phyloP scores from a whole-genome alignment of 2,329 filamentous ascomycete genomes.

The Zasmidium cellare region DNA sequence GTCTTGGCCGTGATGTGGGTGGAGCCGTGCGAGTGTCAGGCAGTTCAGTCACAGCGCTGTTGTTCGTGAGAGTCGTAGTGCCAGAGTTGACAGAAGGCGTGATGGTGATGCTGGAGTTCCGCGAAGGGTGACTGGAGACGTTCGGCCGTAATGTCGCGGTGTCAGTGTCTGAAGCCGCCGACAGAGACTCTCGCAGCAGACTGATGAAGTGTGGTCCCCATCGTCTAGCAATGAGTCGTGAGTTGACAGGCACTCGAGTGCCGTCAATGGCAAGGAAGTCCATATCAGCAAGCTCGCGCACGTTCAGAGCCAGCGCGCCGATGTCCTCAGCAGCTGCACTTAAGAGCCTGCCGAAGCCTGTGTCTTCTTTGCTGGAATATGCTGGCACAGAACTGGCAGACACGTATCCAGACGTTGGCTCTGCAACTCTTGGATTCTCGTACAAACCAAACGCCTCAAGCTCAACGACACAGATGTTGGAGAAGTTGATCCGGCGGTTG shows the following conservation, averaged over 20 bases:
- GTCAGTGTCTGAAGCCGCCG: conserved; percentile 69
- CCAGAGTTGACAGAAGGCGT: conserved; percentile 63
- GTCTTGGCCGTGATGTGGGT: conserved; percentile 70
- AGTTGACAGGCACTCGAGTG: conserved; percentile 91
- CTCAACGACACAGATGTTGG: conserved; percentile 94
- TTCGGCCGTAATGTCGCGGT: conserved; percentile 71
- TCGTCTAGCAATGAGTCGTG: conserved; percentile 77
- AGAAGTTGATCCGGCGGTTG: conserved; percentile 95
- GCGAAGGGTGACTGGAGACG: conserved; percentile 52
- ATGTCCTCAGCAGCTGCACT: conserved; percentile 80
- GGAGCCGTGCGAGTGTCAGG: conserved; percentile 56
- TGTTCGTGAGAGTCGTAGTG: conserved; percentile 46
- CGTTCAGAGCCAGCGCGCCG: conserved; percentile 73
- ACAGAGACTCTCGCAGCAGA: conserved; percentile 75
- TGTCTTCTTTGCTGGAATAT: conserved; percentile 40
- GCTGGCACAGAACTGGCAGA: conserved; percentile 70
- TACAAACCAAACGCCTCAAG: conserved; percentile 96
- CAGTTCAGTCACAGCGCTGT: conserved; percentile 46
- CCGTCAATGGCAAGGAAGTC: conserved; percentile 90
- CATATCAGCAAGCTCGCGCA: conserved; percentile 94
- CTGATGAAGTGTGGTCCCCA: conserved; percentile 98
- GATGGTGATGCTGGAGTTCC: conserved; percentile 83
- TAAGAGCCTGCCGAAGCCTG: conserved; percentile 73
- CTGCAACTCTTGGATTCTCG: conserved; percentile 81
- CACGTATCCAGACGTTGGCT: conserved; percentile 77